Base-by-base conservation (phyloP, 148 eudicot genomes). In the Diospyros lotus region DNA sequence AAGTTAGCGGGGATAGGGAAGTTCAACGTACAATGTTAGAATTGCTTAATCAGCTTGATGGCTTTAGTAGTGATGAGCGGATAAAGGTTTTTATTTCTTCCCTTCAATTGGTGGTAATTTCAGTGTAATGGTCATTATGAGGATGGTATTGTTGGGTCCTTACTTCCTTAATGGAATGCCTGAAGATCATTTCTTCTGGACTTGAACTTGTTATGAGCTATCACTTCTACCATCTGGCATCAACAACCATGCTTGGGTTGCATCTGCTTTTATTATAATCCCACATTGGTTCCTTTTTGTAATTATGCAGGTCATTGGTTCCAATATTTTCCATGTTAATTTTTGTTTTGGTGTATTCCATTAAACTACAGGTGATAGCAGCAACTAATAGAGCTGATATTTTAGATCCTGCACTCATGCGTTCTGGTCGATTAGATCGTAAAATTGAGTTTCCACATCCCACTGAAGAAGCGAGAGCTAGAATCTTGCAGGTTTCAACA, bases 391-490 rank as follows among this genome's bases (percentile, higher is more conserved):
- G 99, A 77, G 97, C 99, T 69, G 99, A 95, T 82, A 95, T 91
- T 79, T 75, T 95, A 66, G 99, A 95, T 72, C 99, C 97, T 74
- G 99, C 99, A 13, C 86, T 95, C 46, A 90, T 95, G 97, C 88
- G 96, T 12, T 91, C 99, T 76, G 99, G 99, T 73, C 88, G 99
- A 9, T 78, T 95, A 76, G 99, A 95, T 80, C 97, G 99, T 87
- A 95, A 95, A 77, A 95, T 95, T 76, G 99, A 95, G 84, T 93
- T 95, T 75, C 99, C 98, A 48, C 99, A 90, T 82, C 99, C 99
- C n/a, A 85, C 97, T 58, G 98, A 95, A 72, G 98, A 95, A 82
- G 98, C 98, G 18, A 88, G 98, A 83, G 98, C 98, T 58, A 86
- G 97, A 45, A 95, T 95, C 76, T 70, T 95, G 76, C 98, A 92